Evolutionary conservation across 2,329 filamentous ascomycete species (phyloP), one percentile per base, ranked within the genome.

Genomic region (Aureobasidium namibiae): DNA sequence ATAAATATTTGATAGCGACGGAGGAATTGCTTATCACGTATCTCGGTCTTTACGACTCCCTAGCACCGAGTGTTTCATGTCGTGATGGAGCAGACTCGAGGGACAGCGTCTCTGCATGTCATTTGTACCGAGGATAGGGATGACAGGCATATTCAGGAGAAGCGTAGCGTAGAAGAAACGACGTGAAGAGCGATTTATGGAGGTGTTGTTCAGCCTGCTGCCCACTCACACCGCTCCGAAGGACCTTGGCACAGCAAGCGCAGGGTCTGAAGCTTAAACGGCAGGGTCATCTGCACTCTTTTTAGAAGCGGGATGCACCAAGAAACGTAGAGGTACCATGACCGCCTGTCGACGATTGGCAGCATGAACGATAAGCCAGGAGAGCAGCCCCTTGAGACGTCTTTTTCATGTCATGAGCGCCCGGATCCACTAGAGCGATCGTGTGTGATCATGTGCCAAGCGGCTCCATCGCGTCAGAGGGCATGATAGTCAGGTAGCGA

Each of bases 371-470:
- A 33, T 42, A 42, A 54, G 50, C 24, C 31, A 36, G 24, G n/a
- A 14, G n/a, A n/a, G n/a, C 34, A 29, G 38, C 50, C 50, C 50
- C 50, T 54, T 54, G 50, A 54, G 36, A 54, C 50, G 50, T 54
- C 26, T n/a, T n/a, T 26, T 31, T 41, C 36, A 42, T 53, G 49
- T 54, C 50, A 54, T 54, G 36, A 42, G 50, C 36, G n/a, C 24
- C 26, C 24, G 10, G 50, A 41, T 31, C 23, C 36, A 54, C 36
- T 42, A 10, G 36, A 21, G 33, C 39, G n/a, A n/a, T n/a, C n/a
- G n/a, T n/a, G n/a, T n/a, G n/a, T n/a, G 50, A 24, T 54, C 50
- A 54, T 42, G n/a, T 54, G 50, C 50, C 50, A 54, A 54, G 50
- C n/a, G 41, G 50, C 38, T 53, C 50, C 36, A 53, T 41, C 50